Base-by-base conservation (phyloP, 176 grass and related monocot genomes). In the Eleusine indica region DNA sequence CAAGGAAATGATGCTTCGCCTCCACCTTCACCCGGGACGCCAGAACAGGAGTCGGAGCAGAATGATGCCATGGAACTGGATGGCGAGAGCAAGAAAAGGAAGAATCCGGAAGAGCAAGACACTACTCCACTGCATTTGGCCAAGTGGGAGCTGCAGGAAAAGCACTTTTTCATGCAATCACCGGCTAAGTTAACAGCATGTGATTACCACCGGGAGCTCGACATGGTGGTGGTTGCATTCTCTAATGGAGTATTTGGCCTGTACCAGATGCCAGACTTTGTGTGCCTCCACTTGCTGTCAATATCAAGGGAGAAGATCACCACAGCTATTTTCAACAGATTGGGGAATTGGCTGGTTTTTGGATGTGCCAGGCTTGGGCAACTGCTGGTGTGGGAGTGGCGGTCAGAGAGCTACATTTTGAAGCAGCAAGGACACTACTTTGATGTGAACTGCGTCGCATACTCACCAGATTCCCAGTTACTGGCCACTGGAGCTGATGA, bases 341-440 rank as follows among this genome's bases (percentile, higher is more conserved):
- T 88, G 68, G 96, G 93, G 57, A 99, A 94, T 75, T 96, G 93
- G 96, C 75, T 96, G 49, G 84, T 92, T 41, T 96, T 99, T 86
- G 96, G 96, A 35, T 99, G 96, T 19, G 96, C 96, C 78, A 99
- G 90, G 68, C 91, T 99, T 71, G 93, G 93, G 28, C 96, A 99
- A 76, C 74, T 99, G 47, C 83, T 99, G 25, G 93, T 99, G 12
- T 96, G 96, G 96, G 96, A 99, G 71, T 99, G 96, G 96, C 73
- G 91, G 40, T 99, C 96, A 0, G 96, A 96, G 83, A 94, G 86
- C 83, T 99, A 98, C 65, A 88, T 99, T 62, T 85, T 94, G 85
- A 99, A 99, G 80, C 96, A 96, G 83, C 96, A 96, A 61, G 96
- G 96, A 8, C 96, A 99, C 79, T 99, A 94, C 86, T 99, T 96